Conservation (phyloP, 192 early-diverging fungal species). For the Piromyces sp. region DNA sequence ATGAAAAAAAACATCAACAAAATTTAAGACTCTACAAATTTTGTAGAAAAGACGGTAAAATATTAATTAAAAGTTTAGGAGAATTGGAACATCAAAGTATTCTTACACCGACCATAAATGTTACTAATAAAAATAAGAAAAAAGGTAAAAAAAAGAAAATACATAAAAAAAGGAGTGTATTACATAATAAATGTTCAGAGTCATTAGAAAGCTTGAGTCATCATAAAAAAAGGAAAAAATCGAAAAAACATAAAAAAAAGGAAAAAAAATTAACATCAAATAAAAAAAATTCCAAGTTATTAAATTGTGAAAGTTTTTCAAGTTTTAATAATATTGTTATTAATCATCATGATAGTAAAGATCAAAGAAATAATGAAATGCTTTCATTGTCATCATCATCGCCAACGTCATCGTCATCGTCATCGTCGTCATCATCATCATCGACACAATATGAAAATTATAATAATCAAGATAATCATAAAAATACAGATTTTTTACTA, state of each 20-base stretch:
- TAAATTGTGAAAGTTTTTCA: background rate
- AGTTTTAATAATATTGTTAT: background rate
- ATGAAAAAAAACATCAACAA: background rate
- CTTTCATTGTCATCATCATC: too few relatives aligned
- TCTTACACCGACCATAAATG: background rate
- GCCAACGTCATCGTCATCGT: too few relatives aligned
- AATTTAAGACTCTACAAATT: background rate
- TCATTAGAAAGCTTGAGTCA: background rate
- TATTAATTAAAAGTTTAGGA: background rate
- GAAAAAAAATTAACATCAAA: background rate
- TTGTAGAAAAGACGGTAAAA: background rate
- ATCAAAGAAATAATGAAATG: too few relatives aligned
- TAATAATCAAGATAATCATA: background rate
- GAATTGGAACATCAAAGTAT: background rate
- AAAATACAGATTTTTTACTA: background rate
- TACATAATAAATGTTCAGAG: background rate
- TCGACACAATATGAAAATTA: background rate
- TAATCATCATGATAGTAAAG: background rate
- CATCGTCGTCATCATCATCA: too few relatives aligned
- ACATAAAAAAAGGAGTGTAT: background rate
- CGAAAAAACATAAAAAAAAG: background rate
- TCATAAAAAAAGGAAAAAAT: background rate
- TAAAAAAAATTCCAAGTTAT: background rate
- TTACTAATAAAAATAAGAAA: background rate
- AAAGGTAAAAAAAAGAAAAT: background rate